Base-by-base conservation (phyloP, 345 rosid species). In the Brassica juncea region DNA sequence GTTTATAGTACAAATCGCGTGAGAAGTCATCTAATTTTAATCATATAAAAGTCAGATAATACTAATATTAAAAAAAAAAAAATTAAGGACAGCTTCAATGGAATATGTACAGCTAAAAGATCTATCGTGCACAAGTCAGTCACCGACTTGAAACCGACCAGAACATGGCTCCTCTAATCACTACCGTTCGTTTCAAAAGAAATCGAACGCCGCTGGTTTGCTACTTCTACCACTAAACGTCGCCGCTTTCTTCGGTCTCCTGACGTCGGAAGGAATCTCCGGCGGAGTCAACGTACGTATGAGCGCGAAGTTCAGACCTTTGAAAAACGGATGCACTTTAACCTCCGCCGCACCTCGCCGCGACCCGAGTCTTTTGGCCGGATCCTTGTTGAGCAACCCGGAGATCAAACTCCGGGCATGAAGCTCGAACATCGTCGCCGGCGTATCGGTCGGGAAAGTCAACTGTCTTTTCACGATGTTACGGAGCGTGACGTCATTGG, bases 291-390 rank as follows among this genome's bases (percentile, higher is more conserved):
- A 28, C 28, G 97, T 86, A 66, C 99, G 81, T 2, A 95, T 83
- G 4, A 95, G 87, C 15, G 99, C 96, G 28, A 93, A 93, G 66
- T 95, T 95, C 0, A 95, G 82, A 28, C 89, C 92, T 68, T 86
- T 88, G 81, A 95, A 95, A 75, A 93, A 95, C 23, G 94, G 91
- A 74, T 93, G 99, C 1, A 81, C 88, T 77, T 95, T 95, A 5
- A 95, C 87, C 69, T 95, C 96, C 19, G 98, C 92, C 0, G 99
- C 84, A 1, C 99, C 99, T 3, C 96, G 90, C 69, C 79, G 86
- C 44, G 93, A 89, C 68, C 99, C 99, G 72, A 93, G 86, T 19
- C 99, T 81, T 39, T 42, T 73, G 0, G 61, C 65, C 31, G 97
- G 99, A 19, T 95, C 94, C 75, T 93, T 95, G 84, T 74, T 84